phyloP scores from a whole-genome alignment of 2,329 filamentous ascomycete genomes.

The Colletotrichum gloeosporioides region DNA sequence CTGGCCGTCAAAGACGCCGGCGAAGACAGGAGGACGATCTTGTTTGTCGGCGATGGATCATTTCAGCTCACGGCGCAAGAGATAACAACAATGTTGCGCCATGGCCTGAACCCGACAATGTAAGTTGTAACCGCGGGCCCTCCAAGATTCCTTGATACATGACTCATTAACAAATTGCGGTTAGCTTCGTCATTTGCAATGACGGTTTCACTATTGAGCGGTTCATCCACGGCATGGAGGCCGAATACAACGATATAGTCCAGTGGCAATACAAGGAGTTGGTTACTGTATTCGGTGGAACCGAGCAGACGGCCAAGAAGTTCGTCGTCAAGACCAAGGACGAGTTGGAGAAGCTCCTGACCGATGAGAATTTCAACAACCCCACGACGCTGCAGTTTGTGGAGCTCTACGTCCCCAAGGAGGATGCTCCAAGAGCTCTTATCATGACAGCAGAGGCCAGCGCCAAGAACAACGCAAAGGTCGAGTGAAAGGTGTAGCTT shows the following conservation, averaged over 20 bases:
- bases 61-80: slow-evolving; percentile 88
- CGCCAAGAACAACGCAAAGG: slow-evolving; percentile 68
- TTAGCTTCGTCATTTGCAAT: slow-evolving; percentile 82
- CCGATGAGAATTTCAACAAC: slow-evolving; percentile 66
- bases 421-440: slow-evolving; percentile 77
- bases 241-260: slow-evolving; percentile 80
- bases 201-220: slow-evolving; percentile 90
- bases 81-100: slow-evolving; percentile 81
- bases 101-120: slow-evolving; percentile 78
- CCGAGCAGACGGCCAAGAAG: slow-evolving; percentile 60
- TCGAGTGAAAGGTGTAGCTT: slow-evolving; percentile 24
- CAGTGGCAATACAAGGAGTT: slow-evolving; percentile 76
- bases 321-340: slow-evolving; percentile 73
- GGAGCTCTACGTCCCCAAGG: slow-evolving; percentile 80
- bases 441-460: slow-evolving; percentile 74
- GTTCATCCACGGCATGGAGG: slow-evolving; percentile 84
- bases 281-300: slow-evolving; percentile 70
- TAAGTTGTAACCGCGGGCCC: slow-evolving; percentile 45
- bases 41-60: slow-evolving; percentile 89
- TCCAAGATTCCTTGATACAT: background rate
- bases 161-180: slow-evolving; percentile 24
- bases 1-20: slow-evolving; percentile 73
- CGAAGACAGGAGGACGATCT: slow-evolving; percentile 69
- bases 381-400: slow-evolving; percentile 70
- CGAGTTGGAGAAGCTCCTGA: slow-evolving; percentile 70